A percentile compares a stretch with the other conserved stretches of the same genome.
These are phyloP conservation scores for Apiospora koreana DNA, from an alignment of 2,329 filamentous ascomycete species.

Conservation along the genomic window DNA sequence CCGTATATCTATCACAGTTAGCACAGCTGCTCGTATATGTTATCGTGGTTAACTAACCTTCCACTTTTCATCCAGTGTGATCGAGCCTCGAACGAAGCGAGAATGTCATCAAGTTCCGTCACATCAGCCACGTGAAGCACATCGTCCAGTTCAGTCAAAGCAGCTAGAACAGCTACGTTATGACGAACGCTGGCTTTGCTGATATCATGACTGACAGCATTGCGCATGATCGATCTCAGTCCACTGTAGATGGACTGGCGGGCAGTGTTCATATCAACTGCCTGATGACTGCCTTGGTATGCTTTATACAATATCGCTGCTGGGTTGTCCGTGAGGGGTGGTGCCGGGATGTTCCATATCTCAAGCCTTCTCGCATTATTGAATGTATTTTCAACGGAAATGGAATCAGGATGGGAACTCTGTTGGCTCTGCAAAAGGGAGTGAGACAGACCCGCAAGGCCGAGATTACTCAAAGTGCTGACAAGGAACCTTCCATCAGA, in stretches of 20 bases:
- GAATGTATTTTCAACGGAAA: slow-evolving; percentile 71
- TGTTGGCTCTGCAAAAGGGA: slow-evolving; percentile 72
- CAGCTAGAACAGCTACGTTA: slow-evolving; percentile 65
- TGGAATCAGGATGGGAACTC: slow-evolving; percentile 55
- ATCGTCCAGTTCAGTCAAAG: slow-evolving; percentile 81
- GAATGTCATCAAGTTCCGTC: slow-evolving; percentile 61
- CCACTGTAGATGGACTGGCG: slow-evolving; percentile 63
- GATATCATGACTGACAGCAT: slow-evolving; percentile 49
- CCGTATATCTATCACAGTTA: slow-evolving; percentile 60
- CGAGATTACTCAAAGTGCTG: slow-evolving; percentile 75
- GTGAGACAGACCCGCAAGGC: slow-evolving; percentile 82
- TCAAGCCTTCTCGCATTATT: slow-evolving; percentile 80
- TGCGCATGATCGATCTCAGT: slow-evolving; percentile 60
- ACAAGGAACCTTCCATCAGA: slow-evolving; percentile 70
- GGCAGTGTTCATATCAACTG: slow-evolving; percentile 56
- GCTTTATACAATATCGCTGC: slow-evolving; percentile 75
- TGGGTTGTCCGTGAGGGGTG: slow-evolving; percentile 61
- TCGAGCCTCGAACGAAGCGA: slow-evolving; percentile 65
- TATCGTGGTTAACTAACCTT: slow-evolving; percentile 55
- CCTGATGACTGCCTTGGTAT: slow-evolving; percentile 76
- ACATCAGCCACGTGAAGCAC: slow-evolving; percentile 62
- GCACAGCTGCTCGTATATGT: slow-evolving; percentile 1
- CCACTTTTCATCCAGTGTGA: slow-evolving; percentile 81
- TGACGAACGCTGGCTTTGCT: slow-evolving; percentile 55
- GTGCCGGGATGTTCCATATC: slow-evolving; percentile 87